Conservation (phyloP, 2,329 filamentous ascomycete genomes). For the Macroventuria anomochaeta region DNA sequence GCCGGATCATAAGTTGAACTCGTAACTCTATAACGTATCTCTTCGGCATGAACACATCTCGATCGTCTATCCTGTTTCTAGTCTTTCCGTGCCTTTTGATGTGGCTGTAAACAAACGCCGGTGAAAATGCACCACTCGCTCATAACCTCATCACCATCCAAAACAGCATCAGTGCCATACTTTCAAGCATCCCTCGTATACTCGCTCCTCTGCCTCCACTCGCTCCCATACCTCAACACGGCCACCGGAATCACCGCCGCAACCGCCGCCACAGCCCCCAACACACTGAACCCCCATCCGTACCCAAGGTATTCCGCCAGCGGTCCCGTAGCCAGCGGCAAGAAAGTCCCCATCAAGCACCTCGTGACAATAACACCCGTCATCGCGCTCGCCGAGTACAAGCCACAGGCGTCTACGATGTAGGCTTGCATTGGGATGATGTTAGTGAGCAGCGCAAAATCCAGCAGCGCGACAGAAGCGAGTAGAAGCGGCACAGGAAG, state of each 20-base stretch:
- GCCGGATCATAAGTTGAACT: too few species aligned
- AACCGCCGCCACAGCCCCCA: conserved; percentile 52
- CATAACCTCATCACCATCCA: not conserved
- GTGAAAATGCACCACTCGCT: not conserved
- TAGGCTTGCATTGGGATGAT: conserved; percentile 62
- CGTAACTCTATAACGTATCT: too few species aligned
- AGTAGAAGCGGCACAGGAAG: conserved; percentile 56
- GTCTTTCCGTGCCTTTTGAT: not conserved
- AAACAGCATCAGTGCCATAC: not conserved
- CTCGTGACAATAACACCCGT: conserved; percentile 63
- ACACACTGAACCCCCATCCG: conserved; percentile 58
- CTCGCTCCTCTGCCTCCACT: conserved; percentile 59
- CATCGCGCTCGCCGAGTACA: conserved; percentile 64
- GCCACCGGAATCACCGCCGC: conserved; percentile 60
- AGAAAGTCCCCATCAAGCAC: conserved; percentile 63
- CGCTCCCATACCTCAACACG: conserved; percentile 59
- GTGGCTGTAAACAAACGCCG: not conserved
- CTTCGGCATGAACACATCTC: not conserved
- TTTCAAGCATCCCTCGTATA: conserved; percentile 51
- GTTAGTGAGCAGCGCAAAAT: conserved; percentile 55
- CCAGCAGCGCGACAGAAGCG: conserved; percentile 54
- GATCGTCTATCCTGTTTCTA: not conserved
- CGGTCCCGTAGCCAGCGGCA: conserved; percentile 60
- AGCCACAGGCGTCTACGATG: conserved; percentile 63
- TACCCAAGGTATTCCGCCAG: conserved; percentile 59